These are phyloP conservation scores for Claviceps pazoutovae DNA, from an alignment of 2,329 filamentous ascomycete genomes.

Conservation along the genomic window DNA sequence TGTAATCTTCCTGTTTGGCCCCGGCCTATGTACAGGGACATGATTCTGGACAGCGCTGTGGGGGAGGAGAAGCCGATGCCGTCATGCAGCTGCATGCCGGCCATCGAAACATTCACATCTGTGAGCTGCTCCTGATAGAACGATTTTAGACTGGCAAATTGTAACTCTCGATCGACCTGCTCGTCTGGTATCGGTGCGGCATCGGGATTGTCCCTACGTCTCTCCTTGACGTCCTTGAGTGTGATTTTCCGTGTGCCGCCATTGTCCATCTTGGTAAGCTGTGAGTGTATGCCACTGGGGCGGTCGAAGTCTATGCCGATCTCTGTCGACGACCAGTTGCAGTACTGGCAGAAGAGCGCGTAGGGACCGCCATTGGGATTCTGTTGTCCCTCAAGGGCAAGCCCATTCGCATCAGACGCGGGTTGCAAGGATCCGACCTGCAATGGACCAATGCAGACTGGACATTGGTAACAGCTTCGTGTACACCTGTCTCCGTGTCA, in stretches of 20 bases:
- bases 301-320: slow-evolving; percentile 85
- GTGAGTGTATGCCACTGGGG: slow-evolving; percentile 69
- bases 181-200: slow-evolving; percentile 25
- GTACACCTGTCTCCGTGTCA: slow-evolving; percentile 50
- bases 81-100: slow-evolving; percentile 28
- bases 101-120: slow-evolving; percentile 39
- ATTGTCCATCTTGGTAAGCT: slow-evolving; percentile 59
- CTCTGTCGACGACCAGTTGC: slow-evolving; percentile 83
- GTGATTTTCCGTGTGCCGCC: slow-evolving; percentile 39
- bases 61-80: slow-evolving; percentile 54
- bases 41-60: slow-evolving; percentile 70
- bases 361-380: slow-evolving; percentile 40
- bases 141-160: slow-evolving; percentile 58
- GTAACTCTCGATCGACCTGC: slow-evolving; percentile 48
- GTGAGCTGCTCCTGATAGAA: slow-evolving; percentile 75
- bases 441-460: slow-evolving; percentile 71
- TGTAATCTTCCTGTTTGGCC: slow-evolving; percentile 48
- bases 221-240: slow-evolving; percentile 35
- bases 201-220: slow-evolving; percentile 32
- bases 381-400: slow-evolving; percentile 25
- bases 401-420: slow-evolving; percentile 29
- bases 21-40: slow-evolving; percentile 71
- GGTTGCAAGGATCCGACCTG: slow-evolving; percentile 58
- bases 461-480: slow-evolving; percentile 90
- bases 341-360: slow-evolving; percentile 77